Evolutionary conservation across 768 basidiomycete species (phyloP).

Genomic region (Xanthoconium purpureum): DNA sequence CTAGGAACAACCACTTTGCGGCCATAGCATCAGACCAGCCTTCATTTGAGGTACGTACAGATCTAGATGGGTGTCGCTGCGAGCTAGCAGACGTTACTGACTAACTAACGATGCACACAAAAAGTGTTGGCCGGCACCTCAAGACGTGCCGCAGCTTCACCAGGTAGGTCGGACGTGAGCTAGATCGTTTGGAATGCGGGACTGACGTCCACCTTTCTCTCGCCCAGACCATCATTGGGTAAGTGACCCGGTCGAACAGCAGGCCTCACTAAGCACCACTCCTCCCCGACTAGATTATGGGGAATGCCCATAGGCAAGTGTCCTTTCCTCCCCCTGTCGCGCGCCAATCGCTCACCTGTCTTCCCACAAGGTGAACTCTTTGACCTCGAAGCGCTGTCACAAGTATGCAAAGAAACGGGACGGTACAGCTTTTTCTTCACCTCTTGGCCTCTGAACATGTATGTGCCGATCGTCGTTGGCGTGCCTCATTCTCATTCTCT

Average conservation of each 20-base stretch:
- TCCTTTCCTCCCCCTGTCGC: not conserved
- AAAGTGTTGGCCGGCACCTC: conserved; percentile 53
- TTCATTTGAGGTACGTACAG: conserved; percentile 49
- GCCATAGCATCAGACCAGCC: conserved; percentile 69
- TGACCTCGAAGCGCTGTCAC: conserved; percentile 61
- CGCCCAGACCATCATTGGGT: conserved; percentile 57
- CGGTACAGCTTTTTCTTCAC: conserved; percentile 76
- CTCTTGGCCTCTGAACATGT: conserved; percentile 75
- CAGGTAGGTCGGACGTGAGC: conserved; percentile 38
- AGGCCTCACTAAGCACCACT: not conserved
- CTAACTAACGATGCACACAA: not conserved
- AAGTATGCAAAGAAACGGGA: conserved; percentile 52
- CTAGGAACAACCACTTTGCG: conserved; percentile 71
- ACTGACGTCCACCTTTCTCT: not conserved
- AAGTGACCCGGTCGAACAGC: conserved; percentile 20
- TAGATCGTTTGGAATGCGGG: not conserved
- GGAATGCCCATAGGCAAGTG: conserved; percentile 67
- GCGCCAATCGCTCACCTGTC: not conserved
- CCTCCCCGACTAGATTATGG: conserved; percentile 43
- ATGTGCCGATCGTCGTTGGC: conserved; percentile 18
- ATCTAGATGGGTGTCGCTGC: not conserved
- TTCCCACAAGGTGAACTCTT: conserved; percentile 57
- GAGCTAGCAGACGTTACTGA: too few species aligned
- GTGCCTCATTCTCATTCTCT: not conserved
- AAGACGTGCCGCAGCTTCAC: conserved; percentile 48